Conservation (phyloP, 192 early-diverging fungal genomes). For the Umbelopsis ramanniana region DNA sequence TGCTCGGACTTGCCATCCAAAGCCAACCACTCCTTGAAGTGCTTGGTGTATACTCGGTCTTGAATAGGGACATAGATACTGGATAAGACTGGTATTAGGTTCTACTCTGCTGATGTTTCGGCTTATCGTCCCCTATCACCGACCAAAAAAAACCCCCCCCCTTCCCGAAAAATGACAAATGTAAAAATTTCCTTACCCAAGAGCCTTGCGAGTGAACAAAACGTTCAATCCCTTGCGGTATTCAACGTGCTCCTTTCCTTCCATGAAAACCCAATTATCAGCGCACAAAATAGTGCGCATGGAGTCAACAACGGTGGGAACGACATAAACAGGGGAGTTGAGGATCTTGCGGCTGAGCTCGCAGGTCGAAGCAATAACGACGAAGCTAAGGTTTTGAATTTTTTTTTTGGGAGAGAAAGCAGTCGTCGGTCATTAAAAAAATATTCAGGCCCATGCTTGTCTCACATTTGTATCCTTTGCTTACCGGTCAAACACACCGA, state of each 20-base stretch:
- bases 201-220: slow-evolving; percentile 42
- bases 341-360: slow-evolving; percentile 49
- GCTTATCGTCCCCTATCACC: background rate
- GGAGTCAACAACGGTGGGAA: slow-evolving; percentile 42
- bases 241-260: slow-evolving; percentile 44
- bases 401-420: too few relatives aligned
- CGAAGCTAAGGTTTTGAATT: slow-evolving; percentile 38
- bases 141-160: background rate
- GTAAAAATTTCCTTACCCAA: slow-evolving; percentile 29
- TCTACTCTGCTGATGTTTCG: background rate
- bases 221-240: slow-evolving; percentile 47
- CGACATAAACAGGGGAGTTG: slow-evolving; percentile 40
- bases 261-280: slow-evolving; percentile 49
- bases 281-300: slow-evolving; percentile 44
- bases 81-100: background rate
- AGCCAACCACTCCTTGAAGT: slow-evolving; percentile 44
- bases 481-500: slow-evolving; percentile 50
- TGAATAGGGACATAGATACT: slow-evolving; percentile 45
- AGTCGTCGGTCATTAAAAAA: slow-evolving; percentile 5
- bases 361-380: slow-evolving; percentile 50
- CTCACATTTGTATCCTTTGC: slow-evolving; percentile 19
- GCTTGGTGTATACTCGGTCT: slow-evolving; percentile 43
- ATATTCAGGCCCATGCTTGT: slow-evolving; percentile 14
- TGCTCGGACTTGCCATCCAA: slow-evolving; percentile 33
- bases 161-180: slow-evolving; percentile 10